Evolutionary conservation across 306 rosid genomes (phyloP), one percentile per base, ranked within the genome.

Genomic region (Cotoneaster glaucophyllus): DNA sequence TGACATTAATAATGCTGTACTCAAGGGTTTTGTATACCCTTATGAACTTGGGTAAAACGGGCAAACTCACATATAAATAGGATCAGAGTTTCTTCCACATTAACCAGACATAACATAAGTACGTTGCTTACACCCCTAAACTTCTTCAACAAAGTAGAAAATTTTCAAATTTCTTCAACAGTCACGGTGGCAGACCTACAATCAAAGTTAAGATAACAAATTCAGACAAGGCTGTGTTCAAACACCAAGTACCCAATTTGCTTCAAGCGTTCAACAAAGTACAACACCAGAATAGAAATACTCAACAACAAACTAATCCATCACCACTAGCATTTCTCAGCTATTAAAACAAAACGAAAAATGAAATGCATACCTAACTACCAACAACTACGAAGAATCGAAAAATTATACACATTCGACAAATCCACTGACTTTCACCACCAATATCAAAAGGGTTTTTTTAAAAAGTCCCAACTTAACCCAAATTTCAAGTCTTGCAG

Each of bases 351-450:
- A 59, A 59, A 25, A 37, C 41, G 7, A 59, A 24, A 14, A 4
- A 2, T 1, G 34, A 59, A 22, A 59, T 59, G 65, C 65, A 59
- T 25, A 50, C 18, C 31, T 14, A 29, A 14, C 67, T 14, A 63
- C 4, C 6, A 72, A 24, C 25, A 72, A 17, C 37, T n/a, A 17
- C 15, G 18, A 72, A 57, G 52, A 37, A 32, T 17, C 5, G 14
- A 74, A 4, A 74, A 28, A 29, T 59, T n/a, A 43, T 45, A 74
- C 2, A 44, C 6, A 62, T 32, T 29, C 48, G 48, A 74, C 10
- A 62, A 74, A 74, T 17, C 67, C 61, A 28, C 11, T 44, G 44
- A 74, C 48, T 29, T 73, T 74, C 54, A 73, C 68, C 18, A 25
- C 68, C 68, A 44, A 18, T 22, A 5, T 17, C 58, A 41, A 62